Evolutionary conservation across 2,329 filamentous ascomycete species (phyloP).

Genomic region (Ophioceras dolichostomum): DNA sequence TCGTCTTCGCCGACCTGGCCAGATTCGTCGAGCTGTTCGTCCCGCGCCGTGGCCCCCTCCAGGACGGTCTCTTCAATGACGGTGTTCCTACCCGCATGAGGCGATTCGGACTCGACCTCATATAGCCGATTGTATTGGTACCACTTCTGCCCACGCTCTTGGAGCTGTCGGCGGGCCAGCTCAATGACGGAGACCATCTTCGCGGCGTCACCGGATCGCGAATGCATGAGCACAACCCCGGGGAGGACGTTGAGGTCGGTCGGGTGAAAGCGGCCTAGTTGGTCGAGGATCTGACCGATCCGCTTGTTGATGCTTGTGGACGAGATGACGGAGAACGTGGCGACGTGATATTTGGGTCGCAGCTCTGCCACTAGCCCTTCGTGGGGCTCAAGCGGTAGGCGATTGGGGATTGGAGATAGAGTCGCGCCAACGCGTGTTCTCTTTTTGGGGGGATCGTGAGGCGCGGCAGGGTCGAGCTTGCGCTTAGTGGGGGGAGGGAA

Average conservation of each 20-base stretch:
- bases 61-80: constrained; percentile 29
- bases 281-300: constrained; percentile 28
- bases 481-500: constrained; percentile 2
- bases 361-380: constrained; percentile 30
- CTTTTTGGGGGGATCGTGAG: background rate
- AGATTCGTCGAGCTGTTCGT: constrained; percentile 12
- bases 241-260: constrained; percentile 12
- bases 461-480: constrained; percentile 4
- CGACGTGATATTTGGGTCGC: constrained; percentile 33
- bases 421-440: constrained; percentile 5
- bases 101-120: constrained; percentile 24
- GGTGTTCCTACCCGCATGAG: constrained; percentile 10
- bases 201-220: constrained; percentile 36
- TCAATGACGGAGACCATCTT: constrained; percentile 61
- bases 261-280: constrained; percentile 24
- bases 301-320: constrained; percentile 48
- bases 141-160: constrained; percentile 31
- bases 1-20: constrained; percentile 19
- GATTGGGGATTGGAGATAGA: constrained; percentile 7
- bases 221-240: constrained; percentile 34
- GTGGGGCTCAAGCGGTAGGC: constrained; percentile 21
- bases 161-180: constrained; percentile 46
- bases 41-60: constrained; percentile 9
- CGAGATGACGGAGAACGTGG: constrained; percentile 41
- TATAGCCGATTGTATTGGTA: constrained; percentile 47